A percentile compares a stretch with the other conserved stretches of the same genome.
These are phyloP conservation scores for Gloeopeniophorella convolvens DNA, from an alignment of 768 basidiomycete genomes.

Conservation along the genomic window DNA sequence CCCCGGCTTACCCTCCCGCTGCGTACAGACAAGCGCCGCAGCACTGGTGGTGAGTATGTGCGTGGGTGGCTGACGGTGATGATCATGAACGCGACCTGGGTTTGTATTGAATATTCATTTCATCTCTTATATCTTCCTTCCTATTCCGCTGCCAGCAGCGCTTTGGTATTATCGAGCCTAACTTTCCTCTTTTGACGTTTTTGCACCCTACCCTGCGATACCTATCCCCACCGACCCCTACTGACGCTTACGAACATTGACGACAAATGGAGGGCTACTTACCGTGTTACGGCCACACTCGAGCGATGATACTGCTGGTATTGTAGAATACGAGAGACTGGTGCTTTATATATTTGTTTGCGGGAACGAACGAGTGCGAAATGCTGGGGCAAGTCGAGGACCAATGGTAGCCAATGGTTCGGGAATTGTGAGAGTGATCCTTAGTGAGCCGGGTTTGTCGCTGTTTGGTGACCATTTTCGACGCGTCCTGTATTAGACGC, in stretches of 20 bases:
- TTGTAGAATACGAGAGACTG: constrained; percentile 5
- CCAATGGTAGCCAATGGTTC: neutral
- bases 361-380: neutral
- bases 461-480: constrained; percentile 16
- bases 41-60: constrained; percentile 19
- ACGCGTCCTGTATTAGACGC: constrained; percentile 8
- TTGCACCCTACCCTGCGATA: constrained; percentile 6
- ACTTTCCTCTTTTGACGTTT: constrained; percentile 11
- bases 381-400: neutral
- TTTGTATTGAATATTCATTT: constrained; percentile 17
- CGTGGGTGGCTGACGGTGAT: neutral
- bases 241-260: constrained; percentile 17
- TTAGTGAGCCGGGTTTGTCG: constrained; percentile 4
- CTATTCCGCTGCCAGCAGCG: constrained; percentile 14
- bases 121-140: constrained; percentile 3
- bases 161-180: constrained; percentile 8
- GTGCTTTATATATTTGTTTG: neutral
- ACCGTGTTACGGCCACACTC: constrained; percentile 4
- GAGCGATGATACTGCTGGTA: constrained; percentile 5
- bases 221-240: constrained; percentile 8
- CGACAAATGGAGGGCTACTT: constrained; percentile 20
- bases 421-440: too few species aligned
- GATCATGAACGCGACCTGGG: constrained; percentile 16
- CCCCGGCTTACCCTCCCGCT: constrained; percentile 39
- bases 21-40: constrained; percentile 23